phyloP scores from a whole-genome alignment of 371 early-diverging fungal genomes.

The Sanchytrium tribonematis region DNA sequence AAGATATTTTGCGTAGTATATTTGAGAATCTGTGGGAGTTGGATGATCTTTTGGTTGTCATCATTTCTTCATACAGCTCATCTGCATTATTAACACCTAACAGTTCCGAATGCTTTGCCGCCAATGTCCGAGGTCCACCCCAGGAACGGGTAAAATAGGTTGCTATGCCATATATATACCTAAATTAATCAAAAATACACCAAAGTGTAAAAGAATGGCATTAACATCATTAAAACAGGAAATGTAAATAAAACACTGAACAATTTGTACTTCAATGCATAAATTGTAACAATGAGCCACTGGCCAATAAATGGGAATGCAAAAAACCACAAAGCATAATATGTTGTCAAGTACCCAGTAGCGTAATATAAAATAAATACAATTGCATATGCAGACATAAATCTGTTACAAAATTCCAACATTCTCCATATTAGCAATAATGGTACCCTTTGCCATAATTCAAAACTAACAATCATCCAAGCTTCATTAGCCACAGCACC shows the following conservation, averaged over 20 bases:
- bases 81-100: not conserved
- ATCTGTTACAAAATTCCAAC: not conserved
- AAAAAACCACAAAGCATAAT: not conserved
- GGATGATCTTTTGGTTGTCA: no score
- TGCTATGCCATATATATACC: not conserved
- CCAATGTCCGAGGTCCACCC: not conserved
- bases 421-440: not conserved
- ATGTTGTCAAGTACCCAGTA: not conserved
- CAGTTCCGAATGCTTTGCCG: not conserved
- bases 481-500: not conserved
- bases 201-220: not conserved
- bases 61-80: not conserved
- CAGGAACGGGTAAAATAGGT: not conserved
- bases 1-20: no score
- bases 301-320: not conserved
- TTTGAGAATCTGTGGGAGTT: no score
- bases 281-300: not conserved
- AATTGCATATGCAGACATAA: not conserved
- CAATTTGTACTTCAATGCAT: not conserved
- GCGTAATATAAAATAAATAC: not conserved
- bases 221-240: not conserved
- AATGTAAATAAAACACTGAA: not conserved
- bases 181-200: no score
- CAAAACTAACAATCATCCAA: not conserved
- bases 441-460: not conserved